Evolutionary conservation across 257 asterid species (phyloP).

Genomic region (Penstemon barbatus): DNA sequence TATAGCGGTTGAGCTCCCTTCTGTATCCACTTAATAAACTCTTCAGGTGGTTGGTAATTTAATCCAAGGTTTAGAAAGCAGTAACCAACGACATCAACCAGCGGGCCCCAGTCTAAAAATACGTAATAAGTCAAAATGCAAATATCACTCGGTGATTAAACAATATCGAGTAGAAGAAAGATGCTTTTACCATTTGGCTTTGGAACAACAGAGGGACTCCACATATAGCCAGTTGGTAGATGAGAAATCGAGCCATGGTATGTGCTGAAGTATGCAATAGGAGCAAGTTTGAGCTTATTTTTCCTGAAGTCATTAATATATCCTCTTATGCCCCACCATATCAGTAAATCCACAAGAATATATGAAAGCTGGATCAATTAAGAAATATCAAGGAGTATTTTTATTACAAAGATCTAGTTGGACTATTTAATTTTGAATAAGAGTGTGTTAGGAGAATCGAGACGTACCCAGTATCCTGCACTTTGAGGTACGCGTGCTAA

Average conservation of each 20-base stretch:
- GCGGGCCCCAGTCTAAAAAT: slow-evolving; percentile 90
- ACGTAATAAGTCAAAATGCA: slow-evolving; percentile 14
- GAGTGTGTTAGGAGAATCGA: slow-evolving; percentile 24
- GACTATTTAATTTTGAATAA: slow-evolving; percentile 2
- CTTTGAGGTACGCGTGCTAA: slow-evolving; percentile 96
- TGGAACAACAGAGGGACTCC: slow-evolving; percentile 96
- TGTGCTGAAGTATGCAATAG: slow-evolving; percentile 93
- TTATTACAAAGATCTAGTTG: slow-evolving; percentile 13
- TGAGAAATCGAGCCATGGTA: slow-evolving; percentile 94
- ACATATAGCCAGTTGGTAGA: slow-evolving; percentile 97
- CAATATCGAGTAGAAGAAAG: slow-evolving; percentile 7
- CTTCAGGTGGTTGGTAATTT: slow-evolving; percentile 68
- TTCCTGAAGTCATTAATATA: slow-evolving; percentile 87
- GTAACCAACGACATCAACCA: slow-evolving; percentile 94
- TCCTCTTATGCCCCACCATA: slow-evolving; percentile 99
- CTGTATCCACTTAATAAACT: slow-evolving; percentile 75
- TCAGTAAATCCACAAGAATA: slow-evolving; percentile 86
- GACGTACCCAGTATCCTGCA: slow-evolving; percentile 96
- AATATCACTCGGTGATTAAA: slow-evolving; percentile 3
- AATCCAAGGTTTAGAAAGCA: slow-evolving; percentile 82
- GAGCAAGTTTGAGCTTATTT: slow-evolving; percentile 86
- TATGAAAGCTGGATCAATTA: slow-evolving; percentile 74
- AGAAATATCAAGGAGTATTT: slow-evolving; percentile 15
- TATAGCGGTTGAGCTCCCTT: slow-evolving; percentile 79
- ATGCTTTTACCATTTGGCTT: slow-evolving; percentile 79